Evolutionary conservation across 306 rosid species (phyloP), one percentile per base, ranked within the genome.

Genomic region (Carpinus viminea): DNA sequence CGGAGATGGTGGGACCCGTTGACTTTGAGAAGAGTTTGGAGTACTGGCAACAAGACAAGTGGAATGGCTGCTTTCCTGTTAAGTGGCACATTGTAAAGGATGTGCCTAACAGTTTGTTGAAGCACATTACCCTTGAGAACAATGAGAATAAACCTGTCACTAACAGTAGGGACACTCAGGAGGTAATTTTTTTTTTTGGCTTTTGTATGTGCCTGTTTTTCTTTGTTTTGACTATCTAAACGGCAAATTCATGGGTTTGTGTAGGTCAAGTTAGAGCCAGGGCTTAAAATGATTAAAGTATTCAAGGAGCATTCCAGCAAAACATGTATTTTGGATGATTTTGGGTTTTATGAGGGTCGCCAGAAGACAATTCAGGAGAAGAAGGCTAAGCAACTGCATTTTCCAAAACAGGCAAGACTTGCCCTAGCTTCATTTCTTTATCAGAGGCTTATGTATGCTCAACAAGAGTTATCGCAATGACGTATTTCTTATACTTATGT

Each of bases 11-110:
- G 20, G 99, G 99, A 12, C 93, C 98, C 0, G 99, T 95, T 72
- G 99, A 95, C 83, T 95, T 95, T 72, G 87, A 93, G 80, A 90
- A 87, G 83, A 95, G 86, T 75, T 66, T 95, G 66, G 99, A 93
- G 89, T 95, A 95, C 82, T 95, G 99, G 99, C 99, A 95, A 64
- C 99, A 95, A 77, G 99, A 95, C 84, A 95, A 93, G 83, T 95
- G 99, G 99, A 95, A 91, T 62, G 99, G 99, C 68, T 95, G 97
- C 73, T 95, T 95, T 80, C 93, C 98, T 75, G 91, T 95, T 1
- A 95, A 90, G 88, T 95, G 99, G 99, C 98, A 91, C 79, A 72
- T 95, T 48, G 97, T 95, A 55, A 95, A 93, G 86, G 99, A 95
- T 76, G 93, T 95, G 50, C 99, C 99, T 7, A 95, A 95, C 90